Base-by-base conservation (phyloP, 495 filamentous ascomycete species). In the Evansstolkia leycettana region DNA sequence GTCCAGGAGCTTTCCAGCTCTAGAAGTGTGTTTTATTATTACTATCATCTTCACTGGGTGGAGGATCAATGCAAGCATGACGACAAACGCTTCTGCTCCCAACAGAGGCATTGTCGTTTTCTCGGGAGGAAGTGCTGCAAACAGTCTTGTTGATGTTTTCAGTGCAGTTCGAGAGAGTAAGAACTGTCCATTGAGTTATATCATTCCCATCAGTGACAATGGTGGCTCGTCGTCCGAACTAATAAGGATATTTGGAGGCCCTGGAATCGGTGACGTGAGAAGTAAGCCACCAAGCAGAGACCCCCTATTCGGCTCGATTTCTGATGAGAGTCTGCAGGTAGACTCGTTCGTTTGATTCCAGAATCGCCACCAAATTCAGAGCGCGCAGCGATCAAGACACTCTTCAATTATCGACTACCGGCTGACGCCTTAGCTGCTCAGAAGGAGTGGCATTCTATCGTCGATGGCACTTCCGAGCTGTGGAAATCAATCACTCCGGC, bases 201-300 rank as follows among this genome's bases (percentile, higher is more conserved):
- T 94, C 38, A 92, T 96, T 35, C 89, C 89, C 11, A 93, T 95
- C 48, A 85, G 79, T 44, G 89, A 96, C 56, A 96, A 96, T 62
- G 89, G 89, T 17, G 89, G 89, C 12, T 86, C 79, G 20, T 87
- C 86, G 1, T 89, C 82, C 5, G 89, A 96, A 61, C 56, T 95
- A 46, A 89, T 94, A 41, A 71, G 89, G 11, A 84, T 96, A 11
- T 84, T 95, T 57, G 89, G 89, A 1, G 89, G 89, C 0, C 89
- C 89, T 34, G 87, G 86, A 9, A 92, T 94, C 55, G 87, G 87
- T 20, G 87, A 94, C 63, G 70, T 92, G 28, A 73, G 87, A 57
- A 94, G 86, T 92, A 61, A 45, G 80, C 65, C 10, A 12, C 5
- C n/a, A n/a, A n/a, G n/a, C n/a, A n/a, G n/a, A n/a, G n/a, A n/a